Evolutionary conservation across 345 rosid genomes (phyloP), one percentile per base, ranked within the genome.

Genomic region (Moricandia moricandioides): DNA sequence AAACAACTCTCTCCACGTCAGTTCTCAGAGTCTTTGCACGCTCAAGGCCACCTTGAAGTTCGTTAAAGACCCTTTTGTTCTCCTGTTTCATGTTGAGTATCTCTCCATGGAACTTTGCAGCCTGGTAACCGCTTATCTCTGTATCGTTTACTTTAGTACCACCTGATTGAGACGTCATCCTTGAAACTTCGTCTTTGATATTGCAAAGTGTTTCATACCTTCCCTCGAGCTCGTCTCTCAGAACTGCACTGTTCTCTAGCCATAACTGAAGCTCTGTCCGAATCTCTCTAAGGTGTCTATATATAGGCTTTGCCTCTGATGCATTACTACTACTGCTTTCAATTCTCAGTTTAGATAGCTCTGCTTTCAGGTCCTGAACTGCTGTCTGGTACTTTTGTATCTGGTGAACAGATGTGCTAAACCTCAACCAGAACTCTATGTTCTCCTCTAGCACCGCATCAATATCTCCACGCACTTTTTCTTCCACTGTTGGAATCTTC

Each of bases 341-440:
- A 21, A 21, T 21, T 21, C 24, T 21, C 24, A 43, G 54, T 47
- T 72, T 88, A 24, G 81, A 61, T 37, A 90, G 61, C 78, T 92
- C 96, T 4, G 72, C 81, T 63, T 83, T 84, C 67, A 95, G 55
- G 72, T 90, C 97, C 1, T 81, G 85, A 65, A 92, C 78, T n/a
- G 86, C 78, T 18, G 79, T 87, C 51, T 90, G 54, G 54, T 47
- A 47, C 54, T 47, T 47, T 2, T 47, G 54, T 5, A 47, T 47
- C 54, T 47, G 54, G 62, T 92, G 95, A 71, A 89, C 77, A 2
- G 90, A 79, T 13, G 90, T 84, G 81, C 96, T 92, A 77, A 95
- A 95, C 65, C 98, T 88, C 76, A 95, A 78, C 99, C 99, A 95
- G 86, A 95, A 92, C 80, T 92, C 97, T 4, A 92, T 80, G 72